Evolutionary conservation across 129 eudicot species (phyloP).

Genomic region (Arctium minus): DNA sequence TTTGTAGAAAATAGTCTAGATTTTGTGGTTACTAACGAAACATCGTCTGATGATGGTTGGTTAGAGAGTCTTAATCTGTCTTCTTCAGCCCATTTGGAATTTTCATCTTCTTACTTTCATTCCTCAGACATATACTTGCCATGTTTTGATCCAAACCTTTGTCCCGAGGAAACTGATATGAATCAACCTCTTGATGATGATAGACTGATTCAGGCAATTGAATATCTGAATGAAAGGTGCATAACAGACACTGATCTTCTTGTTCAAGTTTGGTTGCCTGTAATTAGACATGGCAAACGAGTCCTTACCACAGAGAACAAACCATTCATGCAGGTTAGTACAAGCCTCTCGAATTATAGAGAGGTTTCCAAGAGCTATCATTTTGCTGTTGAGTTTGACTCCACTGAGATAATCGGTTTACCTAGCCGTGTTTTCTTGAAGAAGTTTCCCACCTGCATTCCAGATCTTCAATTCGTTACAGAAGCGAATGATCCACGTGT

Average conservation of each 20-base stretch:
- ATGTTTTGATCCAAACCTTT: slow-evolving; percentile 22
- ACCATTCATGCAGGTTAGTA: slow-evolving; percentile 46
- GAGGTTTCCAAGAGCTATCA: slow-evolving; percentile 47
- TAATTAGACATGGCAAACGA: slow-evolving; percentile 41
- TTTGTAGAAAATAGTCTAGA: slow-evolving; percentile 12
- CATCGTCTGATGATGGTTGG: slow-evolving; percentile 19
- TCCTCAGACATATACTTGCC: slow-evolving; percentile 12
- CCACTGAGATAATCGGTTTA: slow-evolving; percentile 48
- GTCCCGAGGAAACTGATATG: slow-evolving; percentile 21
- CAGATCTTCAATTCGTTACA: slow-evolving; percentile 50
- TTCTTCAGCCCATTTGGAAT: slow-evolving; percentile 32
- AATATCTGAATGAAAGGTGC: slow-evolving; percentile 41
- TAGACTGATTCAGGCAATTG: slow-evolving; percentile 52
- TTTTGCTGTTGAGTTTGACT: slow-evolving; percentile 54
- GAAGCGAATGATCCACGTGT: slow-evolving; percentile 60
- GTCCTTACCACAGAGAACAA: slow-evolving; percentile 60
- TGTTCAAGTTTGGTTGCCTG: slow-evolving; percentile 82
- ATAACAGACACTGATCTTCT: slow-evolving; percentile 52
- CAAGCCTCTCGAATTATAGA: slow-evolving; percentile 49
- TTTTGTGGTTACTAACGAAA: slow-evolving; percentile 6
- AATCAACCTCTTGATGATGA: slow-evolving; percentile 21
- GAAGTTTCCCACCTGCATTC: slow-evolving; percentile 61
- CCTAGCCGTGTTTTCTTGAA: slow-evolving; percentile 77
- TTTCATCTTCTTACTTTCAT: slow-evolving; percentile 30
- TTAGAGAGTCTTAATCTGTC: slow-evolving; percentile 18